phyloP scores from a whole-genome alignment of 2,329 filamentous ascomycete genomes.

The Rutstroemia sp. region DNA sequence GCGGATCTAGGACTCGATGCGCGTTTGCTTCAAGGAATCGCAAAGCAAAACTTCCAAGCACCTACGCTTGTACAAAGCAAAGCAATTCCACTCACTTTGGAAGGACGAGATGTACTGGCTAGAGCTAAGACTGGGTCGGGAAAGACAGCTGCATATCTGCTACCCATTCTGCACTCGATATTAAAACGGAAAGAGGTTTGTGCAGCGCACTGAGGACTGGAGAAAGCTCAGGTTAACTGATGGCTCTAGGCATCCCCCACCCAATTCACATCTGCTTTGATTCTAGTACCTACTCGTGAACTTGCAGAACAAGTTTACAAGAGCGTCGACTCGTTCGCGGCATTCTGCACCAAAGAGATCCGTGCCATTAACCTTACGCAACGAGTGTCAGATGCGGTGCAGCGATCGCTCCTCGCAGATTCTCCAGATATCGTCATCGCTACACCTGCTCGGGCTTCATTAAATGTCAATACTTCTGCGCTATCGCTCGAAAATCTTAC shows the following conservation, averaged over 20 bases:
- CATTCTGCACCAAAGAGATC: slow-evolving; percentile 80
- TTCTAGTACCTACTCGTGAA: slow-evolving; percentile 91
- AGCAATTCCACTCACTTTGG: slow-evolving; percentile 79
- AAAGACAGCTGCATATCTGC: slow-evolving; percentile 92
- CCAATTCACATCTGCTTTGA: slow-evolving; percentile 62
- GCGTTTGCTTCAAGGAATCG: slow-evolving; percentile 77
- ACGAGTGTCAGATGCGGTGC: slow-evolving; percentile 83
- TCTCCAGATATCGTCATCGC: slow-evolving; percentile 84
- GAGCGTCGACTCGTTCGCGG: slow-evolving; percentile 65
- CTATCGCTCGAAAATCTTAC: slow-evolving; percentile 64
- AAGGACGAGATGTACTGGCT: slow-evolving; percentile 83
- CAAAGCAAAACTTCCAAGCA: slow-evolving; percentile 72
- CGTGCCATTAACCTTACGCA: slow-evolving; percentile 80
- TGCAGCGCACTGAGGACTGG: slow-evolving; percentile 47
- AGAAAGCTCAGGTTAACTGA: slow-evolving; percentile 47
- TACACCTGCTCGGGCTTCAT: slow-evolving; percentile 76
- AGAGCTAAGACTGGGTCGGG: slow-evolving; percentile 93
- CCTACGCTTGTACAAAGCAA: slow-evolving; percentile 86
- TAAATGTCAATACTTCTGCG: slow-evolving; percentile 66
- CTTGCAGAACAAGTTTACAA: slow-evolving; percentile 87
- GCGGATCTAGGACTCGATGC: slow-evolving; percentile 73
- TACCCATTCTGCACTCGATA: slow-evolving; percentile 81
- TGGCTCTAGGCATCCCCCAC: slow-evolving; percentile 39
- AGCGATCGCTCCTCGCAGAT: slow-evolving; percentile 77
- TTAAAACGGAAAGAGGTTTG: slow-evolving; percentile 65